A percentile compares a stretch with the other conserved stretches of the same genome.
These are phyloP conservation scores for Tylopilus balloui DNA, from an alignment of 768 basidiomycete species.

Conservation along the genomic window DNA sequence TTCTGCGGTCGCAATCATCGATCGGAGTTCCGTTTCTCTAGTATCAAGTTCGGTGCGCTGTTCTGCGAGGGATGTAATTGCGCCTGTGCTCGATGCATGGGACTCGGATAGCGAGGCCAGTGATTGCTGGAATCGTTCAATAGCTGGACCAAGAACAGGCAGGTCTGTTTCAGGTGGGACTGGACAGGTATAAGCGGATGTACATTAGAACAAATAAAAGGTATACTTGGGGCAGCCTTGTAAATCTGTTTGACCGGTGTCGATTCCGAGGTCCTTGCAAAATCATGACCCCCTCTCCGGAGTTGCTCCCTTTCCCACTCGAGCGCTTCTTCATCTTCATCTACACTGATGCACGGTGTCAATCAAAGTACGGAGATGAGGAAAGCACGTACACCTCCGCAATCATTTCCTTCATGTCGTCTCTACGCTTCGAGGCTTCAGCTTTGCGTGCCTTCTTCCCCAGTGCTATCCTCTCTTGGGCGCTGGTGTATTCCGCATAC, in stretches of 20 bases:
- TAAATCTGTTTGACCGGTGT: conserved; percentile 53
- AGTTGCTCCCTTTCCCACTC: conserved; percentile 88
- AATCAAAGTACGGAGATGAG: not conserved
- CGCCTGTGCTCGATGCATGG: conserved; percentile 56
- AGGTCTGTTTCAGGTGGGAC: conserved; percentile 64
- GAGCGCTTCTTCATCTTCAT: conserved; percentile 77
- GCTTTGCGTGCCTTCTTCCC: conserved; percentile 76
- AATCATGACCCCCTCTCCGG: conserved; percentile 61
- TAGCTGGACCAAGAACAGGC: conserved; percentile 58
- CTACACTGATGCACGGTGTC: conserved; percentile 44
- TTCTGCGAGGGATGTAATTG: conserved; percentile 52
- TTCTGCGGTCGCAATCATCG: conserved; percentile 71
- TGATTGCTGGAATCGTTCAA: conserved; percentile 57
- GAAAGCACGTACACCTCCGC: conserved; percentile 61
- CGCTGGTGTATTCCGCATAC: conserved; percentile 82
- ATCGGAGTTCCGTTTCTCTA: conserved; percentile 69
- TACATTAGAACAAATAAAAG: not conserved
- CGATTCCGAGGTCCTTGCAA: conserved; percentile 34
- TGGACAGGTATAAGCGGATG: conserved; percentile 29
- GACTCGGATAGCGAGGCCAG: conserved; percentile 61
- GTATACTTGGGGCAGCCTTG: conserved; percentile 66
- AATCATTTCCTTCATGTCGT: conserved; percentile 76
- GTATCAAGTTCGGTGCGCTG: conserved; percentile 62
- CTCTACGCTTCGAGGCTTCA: conserved; percentile 62
- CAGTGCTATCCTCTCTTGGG: conserved; percentile 79